These are phyloP conservation scores for Boletus rufocinnamomeus DNA, from an alignment of 768 basidiomycete species.

Conservation along the genomic window DNA sequence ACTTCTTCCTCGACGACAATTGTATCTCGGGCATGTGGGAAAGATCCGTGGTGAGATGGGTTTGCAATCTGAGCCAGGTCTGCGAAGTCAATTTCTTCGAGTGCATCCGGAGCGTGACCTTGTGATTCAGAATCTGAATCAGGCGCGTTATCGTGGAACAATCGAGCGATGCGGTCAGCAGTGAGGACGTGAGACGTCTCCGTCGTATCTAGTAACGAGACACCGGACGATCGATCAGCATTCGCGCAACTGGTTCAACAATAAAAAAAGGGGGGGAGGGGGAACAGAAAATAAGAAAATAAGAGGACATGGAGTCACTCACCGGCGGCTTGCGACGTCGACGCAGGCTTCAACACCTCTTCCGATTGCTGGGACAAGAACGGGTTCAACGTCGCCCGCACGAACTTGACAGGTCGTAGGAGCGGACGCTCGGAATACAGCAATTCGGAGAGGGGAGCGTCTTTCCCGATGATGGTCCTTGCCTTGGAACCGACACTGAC, in stretches of 20 bases:
- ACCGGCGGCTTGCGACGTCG: conserved; percentile 54
- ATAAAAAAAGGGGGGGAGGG: no score
- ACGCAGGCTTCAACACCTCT: conserved; percentile 56
- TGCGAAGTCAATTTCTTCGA: conserved; percentile 68
- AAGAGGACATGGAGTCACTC: neutral
- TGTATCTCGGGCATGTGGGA: neutral
- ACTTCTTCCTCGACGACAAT: conserved; percentile 1
- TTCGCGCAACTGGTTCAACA: neutral
- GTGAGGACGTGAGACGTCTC: conserved; percentile 65
- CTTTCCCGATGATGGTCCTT: conserved; percentile 19
- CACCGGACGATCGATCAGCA: conserved; percentile 2
- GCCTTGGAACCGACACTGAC: neutral
- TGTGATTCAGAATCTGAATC: conserved; percentile 34
- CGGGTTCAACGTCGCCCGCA: conserved; percentile 55
- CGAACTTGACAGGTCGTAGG: conserved; percentile 69
- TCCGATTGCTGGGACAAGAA: conserved; percentile 57
- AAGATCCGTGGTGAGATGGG: neutral
- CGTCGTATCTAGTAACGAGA: conserved; percentile 32
- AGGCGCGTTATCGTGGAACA: conserved; percentile 51
- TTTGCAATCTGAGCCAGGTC: conserved; percentile 46
- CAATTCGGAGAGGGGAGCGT: conserved; percentile 55
- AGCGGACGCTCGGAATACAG: conserved; percentile 61
- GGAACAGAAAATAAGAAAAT: neutral
- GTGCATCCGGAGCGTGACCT: conserved; percentile 31
- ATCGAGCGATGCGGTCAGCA: conserved; percentile 61